These are phyloP conservation scores for Mucor plumbeus DNA, from an alignment of 371 early-diverging fungal species.

Conservation along the genomic window DNA sequence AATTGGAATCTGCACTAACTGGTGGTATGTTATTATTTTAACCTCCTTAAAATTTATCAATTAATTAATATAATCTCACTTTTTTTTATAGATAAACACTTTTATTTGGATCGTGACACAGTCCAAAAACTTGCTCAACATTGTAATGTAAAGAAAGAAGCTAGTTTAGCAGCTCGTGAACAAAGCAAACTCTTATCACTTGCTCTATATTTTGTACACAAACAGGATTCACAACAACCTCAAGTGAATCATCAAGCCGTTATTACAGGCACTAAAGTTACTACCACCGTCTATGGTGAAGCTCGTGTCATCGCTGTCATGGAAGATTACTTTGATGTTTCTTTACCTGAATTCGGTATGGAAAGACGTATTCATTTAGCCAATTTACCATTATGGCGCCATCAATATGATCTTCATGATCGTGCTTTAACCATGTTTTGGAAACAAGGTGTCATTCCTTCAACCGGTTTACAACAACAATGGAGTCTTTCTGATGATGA, in stretches of 20 bases:
- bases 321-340: conserved; percentile 63
- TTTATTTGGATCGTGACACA: conserved; percentile 56
- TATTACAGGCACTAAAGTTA: conserved; percentile 21
- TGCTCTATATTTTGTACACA: conserved; percentile 52
- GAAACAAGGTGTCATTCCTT: conserved; percentile 53
- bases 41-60: neutral
- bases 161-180: conserved; percentile 72
- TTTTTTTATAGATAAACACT: conserved; percentile 48
- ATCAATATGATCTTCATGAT: conserved; percentile 41
- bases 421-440: conserved; percentile 59
- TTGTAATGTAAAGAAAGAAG: conserved; percentile 80
- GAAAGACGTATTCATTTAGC: conserved; percentile 60
- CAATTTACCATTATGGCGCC: conserved; percentile 45
- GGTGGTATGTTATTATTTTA: conserved; percentile 12
- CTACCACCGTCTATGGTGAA: conserved; percentile 38
- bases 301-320: conserved; percentile 52
- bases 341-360: conserved; percentile 63
- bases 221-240: conserved; percentile 27
- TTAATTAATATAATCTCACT: neutral
- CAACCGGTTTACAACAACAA: conserved; percentile 41
- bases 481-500: conserved; percentile 48
- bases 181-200: conserved; percentile 71
- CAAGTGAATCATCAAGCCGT: conserved; percentile 12
- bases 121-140: conserved; percentile 65
- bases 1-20: conserved; percentile 46